Percentiles rank a stretch among this genome's conserved stretches.
phyloP scores from a whole-genome alignment of 129 eudicot genomes.

The Flaveria brownii region DNA sequence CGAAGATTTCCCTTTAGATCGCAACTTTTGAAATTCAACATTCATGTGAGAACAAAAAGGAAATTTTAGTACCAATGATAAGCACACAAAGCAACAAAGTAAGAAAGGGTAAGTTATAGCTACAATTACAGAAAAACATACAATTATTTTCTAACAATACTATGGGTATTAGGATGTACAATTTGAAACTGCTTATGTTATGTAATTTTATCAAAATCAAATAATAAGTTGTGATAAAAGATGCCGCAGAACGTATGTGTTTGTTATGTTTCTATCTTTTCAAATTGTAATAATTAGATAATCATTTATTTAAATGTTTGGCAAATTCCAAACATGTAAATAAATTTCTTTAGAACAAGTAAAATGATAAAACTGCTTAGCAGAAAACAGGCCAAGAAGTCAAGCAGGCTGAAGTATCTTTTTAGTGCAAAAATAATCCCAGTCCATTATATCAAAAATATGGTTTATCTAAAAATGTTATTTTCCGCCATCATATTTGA shows the following conservation, averaged over 20 bases:
- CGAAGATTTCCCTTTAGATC: slow-evolving; percentile 56
- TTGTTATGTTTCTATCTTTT: not conserved
- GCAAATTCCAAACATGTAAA: not conserved
- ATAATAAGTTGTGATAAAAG: not conserved
- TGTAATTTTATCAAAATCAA: not conserved
- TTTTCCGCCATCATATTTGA: too few species aligned
- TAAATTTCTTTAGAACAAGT: too few species aligned
- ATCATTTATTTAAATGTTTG: not conserved
- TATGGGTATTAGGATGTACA: not conserved
- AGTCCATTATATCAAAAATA: too few species aligned
- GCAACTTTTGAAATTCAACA: slow-evolving; percentile 47
- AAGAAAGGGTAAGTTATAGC: not conserved
- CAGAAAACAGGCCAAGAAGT: too few species aligned
- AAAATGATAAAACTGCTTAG: too few species aligned
- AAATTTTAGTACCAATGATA: not conserved
- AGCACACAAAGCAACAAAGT: not conserved
- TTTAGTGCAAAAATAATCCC: too few species aligned
- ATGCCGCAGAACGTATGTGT: not conserved
- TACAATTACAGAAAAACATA: not conserved
- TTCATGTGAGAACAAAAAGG: slow-evolving; percentile 6
- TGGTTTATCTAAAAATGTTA: too few species aligned
- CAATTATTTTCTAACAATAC: not conserved
- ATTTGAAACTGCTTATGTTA: not conserved
- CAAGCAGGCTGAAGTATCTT: too few species aligned
- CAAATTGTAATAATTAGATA: not conserved